Percentiles rank a stretch among this genome's conserved stretches.
These are phyloP conservation scores for Colletotrichum tabaci DNA, from an alignment of 2,329 filamentous ascomycete species.

Conservation along the genomic window DNA sequence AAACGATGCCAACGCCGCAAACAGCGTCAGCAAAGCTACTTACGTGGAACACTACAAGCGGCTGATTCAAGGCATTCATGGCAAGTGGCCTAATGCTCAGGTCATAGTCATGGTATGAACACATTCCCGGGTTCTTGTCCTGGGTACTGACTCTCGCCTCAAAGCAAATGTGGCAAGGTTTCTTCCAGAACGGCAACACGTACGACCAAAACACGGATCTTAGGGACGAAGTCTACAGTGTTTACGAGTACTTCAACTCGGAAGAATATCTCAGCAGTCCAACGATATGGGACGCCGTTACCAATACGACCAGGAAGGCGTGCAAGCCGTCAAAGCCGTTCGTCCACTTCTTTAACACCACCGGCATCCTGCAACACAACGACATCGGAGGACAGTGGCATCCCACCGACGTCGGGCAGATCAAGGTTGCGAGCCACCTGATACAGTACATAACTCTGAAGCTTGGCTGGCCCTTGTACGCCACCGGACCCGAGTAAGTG, in stretches of 20 bases:
- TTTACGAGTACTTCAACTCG: constrained; percentile 69
- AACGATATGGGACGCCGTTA: constrained; percentile 56
- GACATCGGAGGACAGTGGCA: constrained; percentile 72
- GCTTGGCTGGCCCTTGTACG: constrained; percentile 70
- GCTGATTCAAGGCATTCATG: constrained; percentile 63
- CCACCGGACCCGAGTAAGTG: constrained; percentile 68
- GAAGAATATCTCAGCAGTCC: constrained; percentile 57
- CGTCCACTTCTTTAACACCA: constrained; percentile 74
- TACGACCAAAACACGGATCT: constrained; percentile 64
- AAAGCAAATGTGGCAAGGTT: constrained; percentile 70
- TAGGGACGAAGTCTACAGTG: constrained; percentile 63
- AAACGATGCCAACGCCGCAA: constrained; percentile 60
- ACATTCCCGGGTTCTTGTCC: constrained; percentile 20
- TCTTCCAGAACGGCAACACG: constrained; percentile 64
- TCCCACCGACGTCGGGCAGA: constrained; percentile 72
- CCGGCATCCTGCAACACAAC: constrained; percentile 73
- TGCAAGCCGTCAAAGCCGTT: constrained; percentile 58
- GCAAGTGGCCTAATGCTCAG: constrained; percentile 62
- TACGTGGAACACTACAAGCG: constrained; percentile 60
- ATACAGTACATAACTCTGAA: constrained; percentile 70
- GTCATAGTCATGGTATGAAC: constrained; percentile 60
- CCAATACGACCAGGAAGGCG: constrained; percentile 53
- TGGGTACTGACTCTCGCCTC: constrained; percentile 14
- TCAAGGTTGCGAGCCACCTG: constrained; percentile 73
- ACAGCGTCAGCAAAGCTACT: constrained; percentile 55